Conservation (phyloP, 306 rosid genomes). For the Rubus idaeus region DNA sequence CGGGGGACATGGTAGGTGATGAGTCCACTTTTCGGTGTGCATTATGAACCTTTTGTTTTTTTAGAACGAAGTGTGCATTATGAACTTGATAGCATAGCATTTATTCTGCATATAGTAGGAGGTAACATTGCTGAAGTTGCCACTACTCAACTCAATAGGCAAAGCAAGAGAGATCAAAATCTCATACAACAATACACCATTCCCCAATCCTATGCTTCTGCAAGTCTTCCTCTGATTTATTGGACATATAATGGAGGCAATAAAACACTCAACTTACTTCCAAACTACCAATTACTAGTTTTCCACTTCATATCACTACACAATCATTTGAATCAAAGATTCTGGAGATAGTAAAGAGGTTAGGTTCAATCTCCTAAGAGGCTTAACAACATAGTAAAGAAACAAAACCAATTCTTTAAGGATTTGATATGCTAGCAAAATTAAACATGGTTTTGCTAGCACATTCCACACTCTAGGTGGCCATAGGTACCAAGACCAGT, state of each 20-base stretch:
- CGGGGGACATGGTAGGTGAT: background rate
- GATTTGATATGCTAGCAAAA: too few relatives aligned
- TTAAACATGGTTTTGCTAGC: too few relatives aligned
- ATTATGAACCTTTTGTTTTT: too few relatives aligned
- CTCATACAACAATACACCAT: background rate
- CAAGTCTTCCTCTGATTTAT: too few relatives aligned
- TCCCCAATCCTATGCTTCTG: constrained; percentile 2
- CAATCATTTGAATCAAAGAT: background rate
- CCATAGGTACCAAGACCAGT: too few relatives aligned
- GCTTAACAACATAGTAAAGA: too few relatives aligned
- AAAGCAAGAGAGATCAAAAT: background rate
- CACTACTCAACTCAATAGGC: constrained; percentile 2
- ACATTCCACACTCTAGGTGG: too few relatives aligned
- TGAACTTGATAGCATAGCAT: background rate
- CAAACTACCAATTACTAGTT: background rate
- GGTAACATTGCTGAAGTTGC: background rate
- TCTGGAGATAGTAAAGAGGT: background rate
- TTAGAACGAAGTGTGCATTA: constrained; percentile 2
- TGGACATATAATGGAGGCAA: constrained; percentile 1
- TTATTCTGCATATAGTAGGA: background rate
- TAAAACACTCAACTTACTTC: background rate
- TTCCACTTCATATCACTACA: background rate
- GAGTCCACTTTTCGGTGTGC: background rate
- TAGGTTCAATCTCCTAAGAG: background rate
- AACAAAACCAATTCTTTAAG: background rate